Conservation (phyloP, 2,329 filamentous ascomycete species). For the Pezizomycotina sp. region DNA sequence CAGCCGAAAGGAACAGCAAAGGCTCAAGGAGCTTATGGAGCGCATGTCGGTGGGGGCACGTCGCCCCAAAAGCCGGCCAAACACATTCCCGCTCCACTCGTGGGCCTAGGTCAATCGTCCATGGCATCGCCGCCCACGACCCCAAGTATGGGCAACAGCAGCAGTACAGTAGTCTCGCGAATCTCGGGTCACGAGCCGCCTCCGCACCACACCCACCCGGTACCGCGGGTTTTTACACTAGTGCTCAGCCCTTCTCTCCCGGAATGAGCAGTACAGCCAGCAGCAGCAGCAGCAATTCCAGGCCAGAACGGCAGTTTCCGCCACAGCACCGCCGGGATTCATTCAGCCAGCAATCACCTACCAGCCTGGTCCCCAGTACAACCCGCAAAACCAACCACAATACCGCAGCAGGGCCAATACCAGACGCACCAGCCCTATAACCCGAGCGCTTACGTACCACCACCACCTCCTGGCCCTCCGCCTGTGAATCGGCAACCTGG, state of each 20-base stretch:
- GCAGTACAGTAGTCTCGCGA: conserved; percentile 20
- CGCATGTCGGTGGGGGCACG: conserved; percentile 72
- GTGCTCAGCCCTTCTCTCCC: conserved; percentile 20
- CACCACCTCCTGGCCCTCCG: conserved; percentile 46
- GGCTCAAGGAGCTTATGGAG: conserved; percentile 81
- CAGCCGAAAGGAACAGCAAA: conserved; percentile 73
- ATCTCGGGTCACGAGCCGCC: conserved; percentile 12
- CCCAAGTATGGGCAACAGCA: conserved; percentile 28
- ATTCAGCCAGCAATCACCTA: conserved; percentile 14
- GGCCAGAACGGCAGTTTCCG: conserved; percentile 26
- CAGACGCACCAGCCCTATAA: conserved; percentile 33
- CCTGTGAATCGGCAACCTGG: conserved; percentile 47
- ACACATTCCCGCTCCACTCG: conserved; percentile 29
- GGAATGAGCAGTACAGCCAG: conserved; percentile 28
- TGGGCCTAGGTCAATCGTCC: conserved; percentile 29
- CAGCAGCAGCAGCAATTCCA: conserved; percentile 32
- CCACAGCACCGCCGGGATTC: conserved; percentile 27
- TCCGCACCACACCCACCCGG: conserved; percentile 17
- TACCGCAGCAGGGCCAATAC: conserved; percentile 21
- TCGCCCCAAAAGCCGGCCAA: conserved; percentile 31
- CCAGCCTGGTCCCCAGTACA: conserved; percentile 17
- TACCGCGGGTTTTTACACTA: conserved; percentile 20
- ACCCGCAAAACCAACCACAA: conserved; percentile 30
- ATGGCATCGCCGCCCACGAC: conserved; percentile 38
- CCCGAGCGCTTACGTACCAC: conserved; percentile 44